These are phyloP conservation scores for Tephrocybe sp. DNA, from an alignment of 768 basidiomycete genomes.

Conservation along the genomic window DNA sequence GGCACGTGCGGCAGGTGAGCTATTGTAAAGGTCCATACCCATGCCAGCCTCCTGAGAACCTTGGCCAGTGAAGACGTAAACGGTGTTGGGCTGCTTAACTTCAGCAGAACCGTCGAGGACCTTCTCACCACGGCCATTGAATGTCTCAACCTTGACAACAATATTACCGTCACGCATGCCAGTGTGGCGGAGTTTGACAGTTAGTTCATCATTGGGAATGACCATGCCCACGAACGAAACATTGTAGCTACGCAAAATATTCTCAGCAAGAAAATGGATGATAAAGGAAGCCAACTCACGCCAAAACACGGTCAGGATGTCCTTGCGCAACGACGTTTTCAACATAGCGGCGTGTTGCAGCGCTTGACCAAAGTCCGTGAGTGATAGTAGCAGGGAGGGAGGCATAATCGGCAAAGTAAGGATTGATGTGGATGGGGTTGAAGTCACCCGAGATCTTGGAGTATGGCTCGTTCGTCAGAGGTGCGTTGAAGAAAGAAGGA, in stretches of 20 bases:
- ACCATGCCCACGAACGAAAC: conserved; percentile 98
- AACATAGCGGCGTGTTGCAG: conserved; percentile 88
- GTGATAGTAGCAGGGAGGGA: conserved; percentile 95
- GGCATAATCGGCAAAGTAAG: conserved; percentile 95
- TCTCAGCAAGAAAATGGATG: neutral
- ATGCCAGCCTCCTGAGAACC: conserved; percentile 98
- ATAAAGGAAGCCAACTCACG: conserved; percentile 49
- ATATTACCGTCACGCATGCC: conserved; percentile 94
- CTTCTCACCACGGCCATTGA: conserved; percentile 85
- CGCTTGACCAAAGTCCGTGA: conserved; percentile 96
- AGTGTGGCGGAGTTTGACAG: conserved; percentile 83
- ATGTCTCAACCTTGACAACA: conserved; percentile 85
- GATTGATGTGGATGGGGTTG: conserved; percentile 98
- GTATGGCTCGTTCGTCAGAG: conserved; percentile 93
- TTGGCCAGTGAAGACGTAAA: conserved; percentile 98
- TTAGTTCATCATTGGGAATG: conserved; percentile 84
- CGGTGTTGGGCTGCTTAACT: conserved; percentile 88
- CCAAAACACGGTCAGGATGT: conserved; percentile 84
- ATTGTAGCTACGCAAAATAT: conserved; percentile 61
- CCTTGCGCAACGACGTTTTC: conserved; percentile 95
- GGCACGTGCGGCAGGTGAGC: conserved; percentile 88
- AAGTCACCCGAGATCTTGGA: conserved; percentile 96
- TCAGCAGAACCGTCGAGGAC: conserved; percentile 92
- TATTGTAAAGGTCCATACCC: conserved; percentile 98
- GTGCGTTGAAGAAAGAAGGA: conserved; percentile 73